These are phyloP conservation scores for Phytophthora litchii DNA, from an alignment of 352 stramenopile species.

Conservation along the genomic window DNA sequence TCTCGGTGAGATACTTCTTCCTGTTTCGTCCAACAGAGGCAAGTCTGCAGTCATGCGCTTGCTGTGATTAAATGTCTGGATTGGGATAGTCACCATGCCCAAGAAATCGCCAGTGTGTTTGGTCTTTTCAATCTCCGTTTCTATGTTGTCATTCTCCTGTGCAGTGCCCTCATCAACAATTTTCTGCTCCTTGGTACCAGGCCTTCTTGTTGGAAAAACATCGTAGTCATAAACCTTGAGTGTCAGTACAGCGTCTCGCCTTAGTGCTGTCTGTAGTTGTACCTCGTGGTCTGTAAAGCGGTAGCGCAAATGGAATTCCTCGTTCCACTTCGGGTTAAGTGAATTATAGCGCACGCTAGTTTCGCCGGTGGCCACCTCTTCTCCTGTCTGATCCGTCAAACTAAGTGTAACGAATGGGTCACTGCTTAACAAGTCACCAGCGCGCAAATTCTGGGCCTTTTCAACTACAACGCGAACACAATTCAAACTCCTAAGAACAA, in stretches of 20 bases:
- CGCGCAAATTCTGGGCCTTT: conserved; percentile 48
- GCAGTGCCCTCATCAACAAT: conserved; percentile 8
- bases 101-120: conserved; percentile 45
- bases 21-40: conserved; percentile 31
- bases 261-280: neutral
- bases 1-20: conserved; percentile 29
- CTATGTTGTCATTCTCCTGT: neutral
- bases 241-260: conserved; percentile 14
- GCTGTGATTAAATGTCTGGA: conserved; percentile 53
- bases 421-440: conserved; percentile 61
- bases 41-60: conserved; percentile 50
- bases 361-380: conserved; percentile 45
- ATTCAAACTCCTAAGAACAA: conserved; percentile 46
- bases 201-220: conserved; percentile 22
- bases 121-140: neutral
- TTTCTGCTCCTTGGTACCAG: neutral
- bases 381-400: conserved; percentile 26
- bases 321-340: conserved; percentile 71
- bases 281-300: conserved; percentile 39
- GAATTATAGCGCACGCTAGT: conserved; percentile 61
- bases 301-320: conserved; percentile 71
- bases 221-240: conserved; percentile 52
- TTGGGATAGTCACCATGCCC: conserved; percentile 41
- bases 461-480: conserved; percentile 68
- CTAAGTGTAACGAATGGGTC: conserved; percentile 66